These are phyloP conservation scores for Oryza officinalis DNA, from an alignment of 176 grass and related monocot species.

Conservation along the genomic window DNA sequence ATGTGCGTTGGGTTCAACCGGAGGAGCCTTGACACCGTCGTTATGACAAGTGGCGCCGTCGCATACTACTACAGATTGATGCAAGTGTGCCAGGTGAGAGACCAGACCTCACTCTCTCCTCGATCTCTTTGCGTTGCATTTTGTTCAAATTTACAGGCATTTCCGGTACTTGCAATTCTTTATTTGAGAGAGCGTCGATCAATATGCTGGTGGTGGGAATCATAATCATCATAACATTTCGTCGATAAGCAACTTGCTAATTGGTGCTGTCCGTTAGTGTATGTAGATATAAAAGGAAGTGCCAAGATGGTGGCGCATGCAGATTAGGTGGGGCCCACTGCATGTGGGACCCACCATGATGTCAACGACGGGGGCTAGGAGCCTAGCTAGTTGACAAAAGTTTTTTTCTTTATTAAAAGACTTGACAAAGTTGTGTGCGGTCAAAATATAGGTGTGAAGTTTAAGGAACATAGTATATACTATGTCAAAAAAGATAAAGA, in stretches of 20 bases:
- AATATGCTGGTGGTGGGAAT: neutral
- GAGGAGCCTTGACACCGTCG: constrained; percentile 32
- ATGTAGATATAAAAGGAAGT: neutral
- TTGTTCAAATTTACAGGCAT: neutral
- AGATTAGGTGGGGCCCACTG: neutral
- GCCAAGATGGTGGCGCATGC: neutral
- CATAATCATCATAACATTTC: neutral
- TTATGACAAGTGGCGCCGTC: constrained; percentile 55
- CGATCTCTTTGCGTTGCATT: neutral
- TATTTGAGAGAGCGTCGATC: neutral
- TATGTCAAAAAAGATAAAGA: no score
- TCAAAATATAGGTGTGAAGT: constrained; percentile 22
- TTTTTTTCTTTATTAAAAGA: neutral
- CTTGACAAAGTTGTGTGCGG: constrained; percentile 12
- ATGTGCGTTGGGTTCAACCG: constrained; percentile 35
- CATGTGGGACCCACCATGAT: neutral
- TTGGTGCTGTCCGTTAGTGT: constrained; percentile 12
- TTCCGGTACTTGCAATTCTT: neutral
- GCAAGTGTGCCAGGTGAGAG: constrained; percentile 62
- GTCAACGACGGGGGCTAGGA: constrained; percentile 8
- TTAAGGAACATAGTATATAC: no score
- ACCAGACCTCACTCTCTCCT: neutral
- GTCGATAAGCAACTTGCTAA: neutral
- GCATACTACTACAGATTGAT: constrained; percentile 54
- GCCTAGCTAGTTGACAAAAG: constrained; percentile 21